Conservation (phyloP, 305 asterid species). For the Plantago coronopus region DNA sequence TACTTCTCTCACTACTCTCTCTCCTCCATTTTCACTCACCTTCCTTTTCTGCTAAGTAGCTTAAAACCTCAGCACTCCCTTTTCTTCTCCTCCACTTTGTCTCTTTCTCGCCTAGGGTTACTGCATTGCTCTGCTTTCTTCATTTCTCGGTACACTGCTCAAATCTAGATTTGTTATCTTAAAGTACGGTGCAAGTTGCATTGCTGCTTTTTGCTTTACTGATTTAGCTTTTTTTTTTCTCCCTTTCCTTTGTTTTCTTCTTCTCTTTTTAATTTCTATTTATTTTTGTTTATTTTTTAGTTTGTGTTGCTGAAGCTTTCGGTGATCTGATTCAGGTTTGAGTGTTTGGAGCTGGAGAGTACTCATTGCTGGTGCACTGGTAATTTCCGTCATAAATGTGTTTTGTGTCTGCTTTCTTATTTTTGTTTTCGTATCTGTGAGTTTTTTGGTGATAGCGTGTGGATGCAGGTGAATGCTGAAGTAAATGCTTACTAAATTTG, state of each 20-base stretch:
- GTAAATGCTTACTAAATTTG: background rate
- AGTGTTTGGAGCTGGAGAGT: background rate
- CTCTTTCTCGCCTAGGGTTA: constrained; percentile 35
- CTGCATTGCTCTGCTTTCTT: constrained; percentile 26
- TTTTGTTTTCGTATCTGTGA: background rate
- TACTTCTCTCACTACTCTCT: background rate
- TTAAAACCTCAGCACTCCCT: constrained; percentile 36
- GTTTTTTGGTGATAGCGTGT: background rate
- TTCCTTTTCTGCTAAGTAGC: constrained; percentile 42
- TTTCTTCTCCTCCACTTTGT: constrained; percentile 7
- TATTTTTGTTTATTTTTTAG: background rate
- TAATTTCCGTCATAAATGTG: background rate
- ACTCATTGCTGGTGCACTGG: background rate
- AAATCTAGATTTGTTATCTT: constrained; percentile 2
- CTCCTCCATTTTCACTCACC: constrained; percentile 14
- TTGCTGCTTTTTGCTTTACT: background rate
- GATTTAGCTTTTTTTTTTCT: background rate
- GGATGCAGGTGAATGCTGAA: background rate
- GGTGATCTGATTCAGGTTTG: background rate
- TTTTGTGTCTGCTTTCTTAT: background rate
- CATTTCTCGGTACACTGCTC: background rate
- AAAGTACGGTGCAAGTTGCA: background rate
- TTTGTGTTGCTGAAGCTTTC: constrained; percentile 6
- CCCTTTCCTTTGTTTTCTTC: too few species aligned
- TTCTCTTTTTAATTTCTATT: background rate